Conservation (phyloP, 179 eudicot species). For the Silene noctiflora region DNA sequence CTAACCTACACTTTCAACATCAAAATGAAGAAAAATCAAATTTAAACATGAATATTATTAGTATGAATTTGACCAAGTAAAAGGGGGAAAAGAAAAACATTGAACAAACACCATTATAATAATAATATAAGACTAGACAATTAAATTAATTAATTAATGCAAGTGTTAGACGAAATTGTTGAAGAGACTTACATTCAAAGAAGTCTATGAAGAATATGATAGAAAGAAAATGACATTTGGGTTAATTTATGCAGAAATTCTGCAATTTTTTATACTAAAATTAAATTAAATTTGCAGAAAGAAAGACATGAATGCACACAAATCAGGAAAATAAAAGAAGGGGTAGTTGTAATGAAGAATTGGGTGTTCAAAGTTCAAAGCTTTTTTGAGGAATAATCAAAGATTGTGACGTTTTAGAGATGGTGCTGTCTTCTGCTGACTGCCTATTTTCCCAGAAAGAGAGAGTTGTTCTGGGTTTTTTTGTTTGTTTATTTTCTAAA, state of each 20-base stretch:
- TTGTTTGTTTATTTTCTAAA: background rate
- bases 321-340: slow-evolving; percentile 8
- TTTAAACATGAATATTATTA: slow-evolving; percentile 15
- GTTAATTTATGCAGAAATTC: background rate
- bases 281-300: background rate
- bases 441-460: slow-evolving; percentile 21
- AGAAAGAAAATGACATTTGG: slow-evolving; percentile 26
- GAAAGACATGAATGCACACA: background rate
- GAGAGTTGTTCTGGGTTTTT: background rate
- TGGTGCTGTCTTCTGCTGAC: slow-evolving; percentile 35
- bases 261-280: background rate
- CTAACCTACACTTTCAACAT: slow-evolving; percentile 26
- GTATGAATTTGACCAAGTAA: slow-evolving; percentile 32
- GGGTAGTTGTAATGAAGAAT: slow-evolving; percentile 16
- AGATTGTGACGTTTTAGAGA: slow-evolving; percentile 24
- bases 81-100: slow-evolving; percentile 14
- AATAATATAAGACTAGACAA: no score
- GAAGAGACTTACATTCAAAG: slow-evolving; percentile 34
- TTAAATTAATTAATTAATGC: background rate
- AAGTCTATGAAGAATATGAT: slow-evolving; percentile 29
- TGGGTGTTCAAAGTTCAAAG: slow-evolving; percentile 32
- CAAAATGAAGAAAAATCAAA: slow-evolving; percentile 35
- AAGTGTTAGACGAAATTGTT: slow-evolving; percentile 29
- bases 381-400: slow-evolving; percentile 9
- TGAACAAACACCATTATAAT: slow-evolving; percentile 18